Evolutionary conservation across 2,329 filamentous ascomycete genomes (phyloP).

Genomic region (Colletotrichum higginsianum): DNA sequence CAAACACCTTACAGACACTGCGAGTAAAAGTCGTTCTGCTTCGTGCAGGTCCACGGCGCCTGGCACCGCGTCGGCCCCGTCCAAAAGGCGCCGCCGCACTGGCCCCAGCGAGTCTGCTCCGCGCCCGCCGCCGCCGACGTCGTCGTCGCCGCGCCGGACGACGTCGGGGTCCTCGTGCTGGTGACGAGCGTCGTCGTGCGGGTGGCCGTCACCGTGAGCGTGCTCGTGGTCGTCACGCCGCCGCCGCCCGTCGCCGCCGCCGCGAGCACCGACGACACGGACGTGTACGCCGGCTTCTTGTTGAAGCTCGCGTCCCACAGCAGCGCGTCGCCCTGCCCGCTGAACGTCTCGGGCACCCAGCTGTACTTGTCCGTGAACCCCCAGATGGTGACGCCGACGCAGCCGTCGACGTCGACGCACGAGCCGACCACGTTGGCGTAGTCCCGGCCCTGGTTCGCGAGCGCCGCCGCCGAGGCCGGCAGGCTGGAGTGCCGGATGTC

Average conservation of each 20-base stretch:
- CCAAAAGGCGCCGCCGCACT: slow-evolving; percentile 45
- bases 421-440: slow-evolving; percentile 59
- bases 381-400: slow-evolving; percentile 63
- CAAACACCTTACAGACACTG: slow-evolving; percentile 41
- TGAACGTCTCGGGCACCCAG: slow-evolving; percentile 57
- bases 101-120: slow-evolving; percentile 41
- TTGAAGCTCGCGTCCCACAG: slow-evolving; percentile 55
- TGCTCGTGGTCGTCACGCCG: slow-evolving; percentile 3
- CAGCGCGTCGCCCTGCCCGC: slow-evolving; percentile 57
- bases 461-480: slow-evolving; percentile 58
- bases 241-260: slow-evolving; percentile 45
- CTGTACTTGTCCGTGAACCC: slow-evolving; percentile 58
- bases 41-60: slow-evolving; percentile 40
- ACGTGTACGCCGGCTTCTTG: slow-evolving; percentile 57
- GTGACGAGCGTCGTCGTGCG: slow-evolving; percentile 24
- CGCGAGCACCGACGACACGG: slow-evolving; percentile 55
- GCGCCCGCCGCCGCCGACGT: slow-evolving; percentile 24
- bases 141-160: slow-evolving; percentile 32
- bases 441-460: slow-evolving; percentile 62
- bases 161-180: not conserved
- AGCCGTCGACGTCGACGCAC: slow-evolving; percentile 55
- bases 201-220: slow-evolving; percentile 24
- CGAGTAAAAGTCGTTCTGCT: slow-evolving; percentile 45
- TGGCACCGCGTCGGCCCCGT: slow-evolving; percentile 43
- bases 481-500: slow-evolving; percentile 68